Conservation (phyloP, 257 asterid genomes). For the Solanum gracilifrons region DNA sequence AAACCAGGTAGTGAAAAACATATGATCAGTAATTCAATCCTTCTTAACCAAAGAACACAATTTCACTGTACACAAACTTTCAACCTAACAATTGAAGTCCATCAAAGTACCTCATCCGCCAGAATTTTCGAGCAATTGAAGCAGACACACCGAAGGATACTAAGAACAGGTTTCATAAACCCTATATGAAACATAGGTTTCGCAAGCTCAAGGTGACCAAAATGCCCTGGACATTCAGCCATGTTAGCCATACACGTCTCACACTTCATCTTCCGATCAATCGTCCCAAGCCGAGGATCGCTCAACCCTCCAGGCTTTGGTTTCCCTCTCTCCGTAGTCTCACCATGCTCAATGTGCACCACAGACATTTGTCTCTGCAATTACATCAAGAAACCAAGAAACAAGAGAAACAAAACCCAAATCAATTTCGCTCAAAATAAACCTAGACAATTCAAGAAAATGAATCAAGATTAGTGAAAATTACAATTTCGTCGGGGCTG, state of each 20-base stretch:
- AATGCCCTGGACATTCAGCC: conserved; percentile 99
- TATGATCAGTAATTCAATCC: background rate
- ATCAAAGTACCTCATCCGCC: conserved; percentile 67
- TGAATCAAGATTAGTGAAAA: background rate
- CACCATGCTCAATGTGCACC: conserved; percentile 92
- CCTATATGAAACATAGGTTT: conserved; percentile 98
- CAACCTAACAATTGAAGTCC: background rate
- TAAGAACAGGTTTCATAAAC: conserved; percentile 81
- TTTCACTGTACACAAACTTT: background rate
- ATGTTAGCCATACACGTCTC: conserved; percentile 97
- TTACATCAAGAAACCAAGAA: background rate
- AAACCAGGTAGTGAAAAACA: background rate
- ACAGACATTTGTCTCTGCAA: conserved; percentile 98
- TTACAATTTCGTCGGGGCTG: conserved; percentile 92
- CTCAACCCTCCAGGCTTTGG: conserved; percentile 90
- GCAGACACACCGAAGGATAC: conserved; percentile 84
- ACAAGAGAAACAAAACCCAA: background rate
- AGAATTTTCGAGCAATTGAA: conserved; percentile 95
- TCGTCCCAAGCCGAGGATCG: conserved; percentile 86
- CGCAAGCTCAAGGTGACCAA: conserved; percentile 96
- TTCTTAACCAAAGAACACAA: background rate
- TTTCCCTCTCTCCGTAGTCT: conserved; percentile 93
- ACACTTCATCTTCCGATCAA: conserved; percentile 90
- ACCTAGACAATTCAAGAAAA: background rate
- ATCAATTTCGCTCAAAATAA: background rate